Evolutionary conservation across 495 filamentous ascomycete genomes (phyloP).

Genomic region (Friedmanniomyces simplex): DNA sequence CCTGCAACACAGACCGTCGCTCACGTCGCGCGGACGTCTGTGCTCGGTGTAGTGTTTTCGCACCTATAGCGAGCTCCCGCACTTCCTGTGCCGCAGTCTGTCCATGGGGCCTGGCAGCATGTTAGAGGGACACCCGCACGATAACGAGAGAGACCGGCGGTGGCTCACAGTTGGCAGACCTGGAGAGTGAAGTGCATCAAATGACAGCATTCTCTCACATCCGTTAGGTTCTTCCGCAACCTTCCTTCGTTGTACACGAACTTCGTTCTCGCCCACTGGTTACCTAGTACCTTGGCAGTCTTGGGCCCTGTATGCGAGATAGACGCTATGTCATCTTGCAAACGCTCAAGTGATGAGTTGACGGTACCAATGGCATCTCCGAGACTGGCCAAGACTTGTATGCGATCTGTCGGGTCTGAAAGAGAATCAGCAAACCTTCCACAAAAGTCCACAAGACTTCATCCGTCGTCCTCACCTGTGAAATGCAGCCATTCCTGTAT

Average conservation of each 20-base stretch:
- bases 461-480: background rate
- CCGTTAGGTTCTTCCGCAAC: constrained; percentile 4
- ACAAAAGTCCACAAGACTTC: no score
- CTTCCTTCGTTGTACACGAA: background rate
- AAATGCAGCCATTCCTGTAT: constrained; percentile 16
- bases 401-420: background rate
- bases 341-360: constrained; percentile 1
- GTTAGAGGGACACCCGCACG: background rate
- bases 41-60: background rate
- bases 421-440: background rate
- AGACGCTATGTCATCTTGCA: constrained; percentile 1
- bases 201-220: constrained; percentile 6
- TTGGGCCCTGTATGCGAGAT: background rate
- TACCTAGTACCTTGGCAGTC: background rate
- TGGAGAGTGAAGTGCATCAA: constrained; percentile 3
- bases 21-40: background rate
- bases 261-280: constrained; percentile 1
- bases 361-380: constrained; percentile 4
- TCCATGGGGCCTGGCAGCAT: background rate
- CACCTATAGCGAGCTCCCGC: background rate
- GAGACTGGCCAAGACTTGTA: background rate
- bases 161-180: constrained; percentile 8
- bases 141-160: background rate
- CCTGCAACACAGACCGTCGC: background rate
- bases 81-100: background rate